These are phyloP conservation scores for Amylocystis lapponica DNA, from an alignment of 768 basidiomycete genomes.

Conservation along the genomic window DNA sequence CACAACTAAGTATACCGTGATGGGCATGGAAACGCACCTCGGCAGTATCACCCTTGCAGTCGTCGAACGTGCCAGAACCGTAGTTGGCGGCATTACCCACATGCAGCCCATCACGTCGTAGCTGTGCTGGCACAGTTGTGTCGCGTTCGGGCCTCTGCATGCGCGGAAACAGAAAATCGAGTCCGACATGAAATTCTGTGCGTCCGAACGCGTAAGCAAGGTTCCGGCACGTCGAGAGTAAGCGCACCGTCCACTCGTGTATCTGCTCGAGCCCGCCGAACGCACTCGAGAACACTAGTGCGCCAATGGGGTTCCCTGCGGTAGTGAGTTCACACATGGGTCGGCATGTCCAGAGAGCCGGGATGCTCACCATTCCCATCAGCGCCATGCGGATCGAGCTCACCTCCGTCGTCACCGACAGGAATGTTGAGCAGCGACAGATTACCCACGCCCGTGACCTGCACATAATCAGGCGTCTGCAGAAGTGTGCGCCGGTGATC, in stretches of 20 bases:
- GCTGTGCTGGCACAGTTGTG: slow-evolving; percentile 56
- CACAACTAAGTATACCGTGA: too few species aligned
- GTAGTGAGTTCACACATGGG: not conserved
- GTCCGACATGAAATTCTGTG: slow-evolving; percentile 56
- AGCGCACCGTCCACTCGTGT: slow-evolving; percentile 65
- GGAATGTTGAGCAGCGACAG: slow-evolving; percentile 62
- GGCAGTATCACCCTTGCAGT: slow-evolving; percentile 46
- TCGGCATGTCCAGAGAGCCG: not conserved
- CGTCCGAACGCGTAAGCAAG: slow-evolving; percentile 1
- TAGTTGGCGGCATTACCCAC: slow-evolving; percentile 60
- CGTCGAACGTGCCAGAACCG: slow-evolving; percentile 32
- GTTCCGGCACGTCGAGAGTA: slow-evolving; percentile 9
- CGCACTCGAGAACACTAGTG: slow-evolving; percentile 68
- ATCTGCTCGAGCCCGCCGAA: slow-evolving; percentile 55
- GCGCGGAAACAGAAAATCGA: slow-evolving; percentile 68
- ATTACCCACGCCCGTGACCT: slow-evolving; percentile 64
- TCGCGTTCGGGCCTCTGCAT: slow-evolving; percentile 50
- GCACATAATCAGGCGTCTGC: slow-evolving; percentile 69
- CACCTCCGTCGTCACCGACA: slow-evolving; percentile 50
- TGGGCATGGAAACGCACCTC: too few species aligned
- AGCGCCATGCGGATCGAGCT: slow-evolving; percentile 68
- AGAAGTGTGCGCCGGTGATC: slow-evolving; percentile 66
- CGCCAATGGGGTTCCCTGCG: slow-evolving; percentile 54
- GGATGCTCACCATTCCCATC: slow-evolving; percentile 41
- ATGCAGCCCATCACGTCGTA: slow-evolving; percentile 49